phyloP scores from a whole-genome alignment of 495 filamentous ascomycete species.

The Aspergillus funiculosus region DNA sequence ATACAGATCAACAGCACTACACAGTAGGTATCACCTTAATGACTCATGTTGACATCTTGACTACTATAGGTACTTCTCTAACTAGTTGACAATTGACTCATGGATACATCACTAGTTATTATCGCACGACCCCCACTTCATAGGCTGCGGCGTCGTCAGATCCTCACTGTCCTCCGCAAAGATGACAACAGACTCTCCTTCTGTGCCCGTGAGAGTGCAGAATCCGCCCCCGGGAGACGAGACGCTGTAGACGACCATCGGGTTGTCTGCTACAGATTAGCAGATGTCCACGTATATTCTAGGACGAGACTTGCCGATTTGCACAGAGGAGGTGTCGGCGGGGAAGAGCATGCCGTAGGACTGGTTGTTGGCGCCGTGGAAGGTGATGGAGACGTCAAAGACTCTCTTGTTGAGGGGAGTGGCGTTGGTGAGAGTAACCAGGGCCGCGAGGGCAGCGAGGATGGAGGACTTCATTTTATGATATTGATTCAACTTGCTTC shows the following conservation, averaged over 20 bases:
- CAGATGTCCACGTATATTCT: not conserved
- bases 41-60: too few species aligned
- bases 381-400: conserved; percentile 11
- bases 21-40: too few species aligned
- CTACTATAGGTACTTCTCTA: too few species aligned
- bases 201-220: conserved; percentile 2
- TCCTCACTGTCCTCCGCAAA: not conserved
- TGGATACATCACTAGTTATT: too few species aligned
- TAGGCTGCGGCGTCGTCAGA: not conserved
- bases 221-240: conserved; percentile 7
- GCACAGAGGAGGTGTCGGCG: not conserved
- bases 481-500: too few species aligned
- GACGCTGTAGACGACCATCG: conserved; percentile 4
- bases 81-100: too few species aligned
- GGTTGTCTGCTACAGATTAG: not conserved
- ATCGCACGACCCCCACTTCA: not conserved
- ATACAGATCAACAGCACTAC: too few species aligned
- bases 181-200: conserved; percentile 6
- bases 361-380: conserved; percentile 6
- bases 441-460: not conserved
- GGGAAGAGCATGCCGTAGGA: conserved; percentile 3
- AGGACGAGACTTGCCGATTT: conserved; percentile 5
- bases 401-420: not conserved
- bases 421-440: not conserved
- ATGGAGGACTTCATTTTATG: not conserved